phyloP scores from a whole-genome alignment of 371 early-diverging fungal genomes.

The Mucor mucedo region DNA sequence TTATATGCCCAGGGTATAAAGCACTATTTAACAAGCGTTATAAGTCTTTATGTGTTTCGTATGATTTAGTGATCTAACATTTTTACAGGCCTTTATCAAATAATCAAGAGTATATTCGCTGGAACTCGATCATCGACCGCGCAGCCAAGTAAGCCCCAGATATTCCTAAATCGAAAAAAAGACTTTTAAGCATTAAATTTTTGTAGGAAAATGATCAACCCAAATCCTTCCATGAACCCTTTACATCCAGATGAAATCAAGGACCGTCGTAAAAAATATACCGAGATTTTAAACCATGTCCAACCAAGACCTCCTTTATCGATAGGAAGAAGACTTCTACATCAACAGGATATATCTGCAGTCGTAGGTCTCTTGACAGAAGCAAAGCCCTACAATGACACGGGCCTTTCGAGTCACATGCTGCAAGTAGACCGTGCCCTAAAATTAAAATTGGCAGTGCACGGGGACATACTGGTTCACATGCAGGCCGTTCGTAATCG shows the following conservation, averaged over 20 bases:
- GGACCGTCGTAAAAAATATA: background rate
- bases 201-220: background rate
- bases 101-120: background rate
- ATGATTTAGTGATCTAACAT: background rate
- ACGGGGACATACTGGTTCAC: background rate
- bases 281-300: background rate
- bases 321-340: background rate
- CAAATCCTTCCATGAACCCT: background rate
- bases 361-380: background rate
- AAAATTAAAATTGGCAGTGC: background rate
- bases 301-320: background rate
- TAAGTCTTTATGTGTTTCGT: background rate
- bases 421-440: background rate
- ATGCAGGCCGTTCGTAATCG: background rate
- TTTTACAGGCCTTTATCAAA: background rate
- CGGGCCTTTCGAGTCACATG: background rate
- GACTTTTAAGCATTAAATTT: background rate
- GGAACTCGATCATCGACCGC: slow-evolving; percentile 2
- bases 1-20: background rate
- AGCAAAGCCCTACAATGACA: background rate
- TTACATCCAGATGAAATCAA: background rate
- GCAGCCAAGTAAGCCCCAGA: slow-evolving; percentile 3
- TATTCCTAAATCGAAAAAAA: background rate
- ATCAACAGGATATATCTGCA: background rate
- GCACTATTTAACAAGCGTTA: background rate